Conservation (phyloP, 2,329 filamentous ascomycete species). For the Colletotrichum sp. region DNA sequence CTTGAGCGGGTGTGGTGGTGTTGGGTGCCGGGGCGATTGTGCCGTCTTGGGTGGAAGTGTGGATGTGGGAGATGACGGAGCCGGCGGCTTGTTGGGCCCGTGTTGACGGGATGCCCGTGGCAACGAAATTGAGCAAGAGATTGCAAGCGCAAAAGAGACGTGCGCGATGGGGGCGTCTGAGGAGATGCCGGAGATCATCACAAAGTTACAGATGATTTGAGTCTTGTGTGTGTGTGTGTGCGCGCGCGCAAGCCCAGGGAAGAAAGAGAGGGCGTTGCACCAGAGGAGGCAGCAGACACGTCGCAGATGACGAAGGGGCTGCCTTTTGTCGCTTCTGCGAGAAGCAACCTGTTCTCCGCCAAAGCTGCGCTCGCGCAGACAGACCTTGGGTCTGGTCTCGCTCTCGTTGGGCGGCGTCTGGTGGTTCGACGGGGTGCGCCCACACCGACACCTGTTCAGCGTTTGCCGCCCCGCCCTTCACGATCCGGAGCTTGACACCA, state of each 20-base stretch:
- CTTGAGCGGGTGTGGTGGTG: too few relatives aligned
- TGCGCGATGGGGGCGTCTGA: background rate
- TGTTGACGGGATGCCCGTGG: background rate
- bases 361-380: background rate
- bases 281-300: background rate
- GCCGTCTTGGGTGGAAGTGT: too few relatives aligned
- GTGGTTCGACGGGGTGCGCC: background rate
- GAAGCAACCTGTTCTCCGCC: background rate
- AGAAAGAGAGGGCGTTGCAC: background rate
- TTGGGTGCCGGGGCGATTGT: too few relatives aligned
- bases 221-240: background rate
- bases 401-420: background rate
- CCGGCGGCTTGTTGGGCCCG: background rate
- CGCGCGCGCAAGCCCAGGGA: background rate
- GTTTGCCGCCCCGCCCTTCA: background rate
- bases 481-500: background rate
- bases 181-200: background rate
- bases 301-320: background rate
- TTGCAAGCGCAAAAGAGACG: background rate
- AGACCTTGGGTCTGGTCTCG: background rate
- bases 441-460: background rate
- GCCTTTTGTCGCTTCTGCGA: background rate
- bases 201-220: background rate
- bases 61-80: background rate
- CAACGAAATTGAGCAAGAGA: background rate